phyloP scores from a whole-genome alignment of 495 filamentous ascomycete genomes.

The Cudoniella acicularis region DNA sequence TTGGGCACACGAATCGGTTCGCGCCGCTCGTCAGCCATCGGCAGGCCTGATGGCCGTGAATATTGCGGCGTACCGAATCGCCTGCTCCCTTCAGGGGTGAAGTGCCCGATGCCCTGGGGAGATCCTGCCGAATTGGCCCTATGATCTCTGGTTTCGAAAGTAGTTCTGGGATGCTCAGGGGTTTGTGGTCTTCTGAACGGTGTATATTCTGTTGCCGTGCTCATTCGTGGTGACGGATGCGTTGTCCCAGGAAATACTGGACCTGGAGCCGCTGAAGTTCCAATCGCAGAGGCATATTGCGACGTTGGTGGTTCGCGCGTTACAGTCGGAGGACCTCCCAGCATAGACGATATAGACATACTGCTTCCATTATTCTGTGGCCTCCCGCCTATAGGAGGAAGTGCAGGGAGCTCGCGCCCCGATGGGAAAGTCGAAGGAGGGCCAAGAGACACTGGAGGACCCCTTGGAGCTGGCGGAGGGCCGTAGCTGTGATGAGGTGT shows the following conservation, averaged over 20 bases:
- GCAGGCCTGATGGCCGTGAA: slow-evolving; percentile 16
- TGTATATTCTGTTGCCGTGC: slow-evolving; percentile 49
- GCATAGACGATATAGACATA: slow-evolving; percentile 97
- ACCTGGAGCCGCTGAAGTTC: slow-evolving; percentile 39
- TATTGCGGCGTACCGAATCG: slow-evolving; percentile 54
- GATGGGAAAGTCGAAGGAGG: slow-evolving; percentile 46
- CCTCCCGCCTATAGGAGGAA: slow-evolving; percentile 42
- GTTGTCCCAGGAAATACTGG: slow-evolving; percentile 40
- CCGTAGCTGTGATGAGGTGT: slow-evolving; percentile 20
- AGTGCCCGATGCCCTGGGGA: slow-evolving; percentile 38
- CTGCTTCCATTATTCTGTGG: slow-evolving; percentile 55
- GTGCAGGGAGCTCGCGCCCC: slow-evolving; percentile 50
- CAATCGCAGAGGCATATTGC: slow-evolving; percentile 43
- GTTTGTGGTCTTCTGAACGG: slow-evolving; percentile 68
- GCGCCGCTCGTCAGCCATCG: slow-evolving; percentile 27
- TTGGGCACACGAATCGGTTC: slow-evolving; percentile 41
- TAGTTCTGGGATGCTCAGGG: slow-evolving; percentile 56
- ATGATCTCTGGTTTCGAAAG: slow-evolving; percentile 44
- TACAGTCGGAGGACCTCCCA: slow-evolving; percentile 59
- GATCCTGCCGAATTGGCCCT: slow-evolving; percentile 42
- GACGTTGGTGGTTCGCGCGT: slow-evolving; percentile 52
- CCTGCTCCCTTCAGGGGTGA: slow-evolving; percentile 46
- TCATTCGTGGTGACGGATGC: slow-evolving; percentile 52
- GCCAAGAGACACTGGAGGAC: slow-evolving; percentile 49
- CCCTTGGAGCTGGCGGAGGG: slow-evolving; percentile 41